Percentiles rank a stretch among this genome's conserved stretches.
These are phyloP conservation scores for Gossypium stocksii DNA, from an alignment of 345 rosid species.

Conservation along the genomic window DNA sequence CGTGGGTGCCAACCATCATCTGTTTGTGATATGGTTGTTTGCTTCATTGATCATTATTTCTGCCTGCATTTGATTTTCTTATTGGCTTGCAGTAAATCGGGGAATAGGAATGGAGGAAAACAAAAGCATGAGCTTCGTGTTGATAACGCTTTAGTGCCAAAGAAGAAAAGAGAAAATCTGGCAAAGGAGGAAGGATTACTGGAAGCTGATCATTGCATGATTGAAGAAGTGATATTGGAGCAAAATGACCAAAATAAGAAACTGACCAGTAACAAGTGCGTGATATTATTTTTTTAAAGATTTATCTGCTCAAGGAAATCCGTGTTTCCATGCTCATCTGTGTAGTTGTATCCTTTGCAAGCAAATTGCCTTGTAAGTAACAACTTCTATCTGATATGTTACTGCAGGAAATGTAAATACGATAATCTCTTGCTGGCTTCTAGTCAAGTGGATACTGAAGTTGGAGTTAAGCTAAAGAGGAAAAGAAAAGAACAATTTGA, in stretches of 20 bases:
- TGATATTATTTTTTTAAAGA: not conserved
- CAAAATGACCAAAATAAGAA: not conserved
- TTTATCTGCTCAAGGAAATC: not conserved
- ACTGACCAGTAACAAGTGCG: not conserved
- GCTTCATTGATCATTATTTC: not conserved
- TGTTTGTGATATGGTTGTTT: not conserved
- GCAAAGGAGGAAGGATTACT: not conserved
- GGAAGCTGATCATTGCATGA: not conserved
- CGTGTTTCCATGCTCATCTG: not conserved
- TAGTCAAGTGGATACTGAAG: not conserved
- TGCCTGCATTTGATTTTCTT: not conserved
- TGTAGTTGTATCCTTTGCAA: too few species aligned
- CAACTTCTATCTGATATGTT: not conserved
- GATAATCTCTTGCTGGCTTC: not conserved
- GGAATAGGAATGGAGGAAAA: not conserved
- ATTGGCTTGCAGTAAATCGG: not conserved
- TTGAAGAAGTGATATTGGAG: not conserved
- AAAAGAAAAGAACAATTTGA: not conserved
- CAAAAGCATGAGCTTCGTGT: too few species aligned
- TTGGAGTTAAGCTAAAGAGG: constrained; percentile 2
- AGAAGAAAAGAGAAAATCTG: not conserved
- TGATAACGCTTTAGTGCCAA: not conserved
- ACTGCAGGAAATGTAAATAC: not conserved
- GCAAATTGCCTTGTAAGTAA: not conserved
- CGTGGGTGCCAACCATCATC: not conserved